These are phyloP conservation scores for Astrephomene gubernaculifera DNA, from an alignment of 139 green algal genomes.

Conservation along the genomic window DNA sequence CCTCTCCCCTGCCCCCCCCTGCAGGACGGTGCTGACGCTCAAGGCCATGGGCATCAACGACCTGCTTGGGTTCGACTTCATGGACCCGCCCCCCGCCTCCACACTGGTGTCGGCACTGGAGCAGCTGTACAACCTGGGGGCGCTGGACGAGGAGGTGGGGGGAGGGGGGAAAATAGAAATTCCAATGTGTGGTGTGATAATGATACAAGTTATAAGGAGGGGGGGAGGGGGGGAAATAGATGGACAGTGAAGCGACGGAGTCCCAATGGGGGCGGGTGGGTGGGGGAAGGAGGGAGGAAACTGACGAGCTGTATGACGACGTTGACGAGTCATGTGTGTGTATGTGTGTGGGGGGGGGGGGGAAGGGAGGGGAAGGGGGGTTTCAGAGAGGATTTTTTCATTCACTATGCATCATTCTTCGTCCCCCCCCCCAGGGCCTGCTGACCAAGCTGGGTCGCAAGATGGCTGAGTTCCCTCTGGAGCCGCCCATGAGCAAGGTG, in stretches of 20 bases:
- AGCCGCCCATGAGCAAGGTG: slow-evolving; percentile 95
- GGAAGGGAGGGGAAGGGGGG: not conserved
- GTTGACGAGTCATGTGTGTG: too few relatives aligned
- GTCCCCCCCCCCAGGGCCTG: slow-evolving; percentile 71
- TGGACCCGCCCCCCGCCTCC: slow-evolving; percentile 92
- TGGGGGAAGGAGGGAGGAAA: not conserved
- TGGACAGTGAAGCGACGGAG: not conserved
- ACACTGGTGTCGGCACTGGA: slow-evolving; percentile 88
- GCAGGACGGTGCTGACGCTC: slow-evolving; percentile 81
- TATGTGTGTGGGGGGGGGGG: not conserved
- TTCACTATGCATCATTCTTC: too few relatives aligned
- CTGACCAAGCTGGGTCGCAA: slow-evolving; percentile 96
- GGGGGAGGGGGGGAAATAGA: not conserved
- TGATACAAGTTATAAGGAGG: not conserved
- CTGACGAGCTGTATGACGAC: not conserved
- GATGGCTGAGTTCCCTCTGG: slow-evolving; percentile 99
- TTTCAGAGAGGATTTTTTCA: not conserved
- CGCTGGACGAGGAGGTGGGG: slow-evolving; percentile 87
- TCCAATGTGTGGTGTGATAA: too few relatives aligned
- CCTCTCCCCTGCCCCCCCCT: too few relatives aligned
- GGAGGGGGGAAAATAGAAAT: slow-evolving; percentile 47
- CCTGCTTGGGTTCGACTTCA: slow-evolving; percentile 98
- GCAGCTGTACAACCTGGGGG: slow-evolving; percentile 96
- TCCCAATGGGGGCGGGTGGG: not conserved
- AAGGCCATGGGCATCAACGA: slow-evolving; percentile 99